These are phyloP conservation scores for Thelonectria blattea DNA, from an alignment of 2,329 filamentous ascomycete genomes.

Conservation along the genomic window DNA sequence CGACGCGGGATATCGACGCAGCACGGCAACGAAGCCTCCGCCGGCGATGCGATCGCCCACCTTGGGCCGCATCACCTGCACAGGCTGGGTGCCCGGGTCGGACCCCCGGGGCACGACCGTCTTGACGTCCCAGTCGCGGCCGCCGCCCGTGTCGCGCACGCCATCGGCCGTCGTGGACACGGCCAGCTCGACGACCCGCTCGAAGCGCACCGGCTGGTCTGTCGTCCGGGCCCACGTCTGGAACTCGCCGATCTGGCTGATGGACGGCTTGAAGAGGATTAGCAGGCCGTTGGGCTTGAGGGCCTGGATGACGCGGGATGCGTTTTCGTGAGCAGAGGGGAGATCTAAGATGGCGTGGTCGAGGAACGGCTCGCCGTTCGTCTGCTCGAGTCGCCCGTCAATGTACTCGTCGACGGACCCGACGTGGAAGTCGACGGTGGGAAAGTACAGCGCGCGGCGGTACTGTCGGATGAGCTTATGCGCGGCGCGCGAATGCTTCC, in stretches of 20 bases:
- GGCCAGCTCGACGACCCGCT: conserved; percentile 65
- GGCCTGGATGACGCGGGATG: conserved; percentile 57
- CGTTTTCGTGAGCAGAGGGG: conserved; percentile 62
- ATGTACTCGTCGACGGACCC: conserved; percentile 71
- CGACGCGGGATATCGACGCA: conserved; percentile 42
- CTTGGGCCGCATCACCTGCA: conserved; percentile 50
- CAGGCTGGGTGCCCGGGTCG: conserved; percentile 32
- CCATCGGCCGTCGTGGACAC: conserved; percentile 46
- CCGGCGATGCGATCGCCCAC: conserved; percentile 49
- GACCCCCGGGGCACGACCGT: conserved; percentile 46
- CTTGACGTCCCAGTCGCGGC: conserved; percentile 69
- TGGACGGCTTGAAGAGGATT: conserved; percentile 75
- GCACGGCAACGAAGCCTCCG: conserved; percentile 49
- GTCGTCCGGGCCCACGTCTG: conserved; percentile 54
- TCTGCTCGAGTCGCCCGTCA: conserved; percentile 52
- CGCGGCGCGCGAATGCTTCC: conserved; percentile 68
- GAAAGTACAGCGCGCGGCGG: conserved; percentile 71
- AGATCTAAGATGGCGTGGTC: conserved; percentile 77
- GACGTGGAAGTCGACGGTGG: conserved; percentile 76
- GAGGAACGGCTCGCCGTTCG: conserved; percentile 64
- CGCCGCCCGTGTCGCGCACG: conserved; percentile 55
- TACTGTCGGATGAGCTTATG: conserved; percentile 70
- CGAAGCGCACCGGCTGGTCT: conserved; percentile 59
- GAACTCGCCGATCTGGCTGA: conserved; percentile 77
- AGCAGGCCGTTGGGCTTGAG: conserved; percentile 69